Evolutionary conservation across 495 filamentous ascomycete species (phyloP), one percentile per base, ranked within the genome.

Genomic region (Gamarada debralockiae): DNA sequence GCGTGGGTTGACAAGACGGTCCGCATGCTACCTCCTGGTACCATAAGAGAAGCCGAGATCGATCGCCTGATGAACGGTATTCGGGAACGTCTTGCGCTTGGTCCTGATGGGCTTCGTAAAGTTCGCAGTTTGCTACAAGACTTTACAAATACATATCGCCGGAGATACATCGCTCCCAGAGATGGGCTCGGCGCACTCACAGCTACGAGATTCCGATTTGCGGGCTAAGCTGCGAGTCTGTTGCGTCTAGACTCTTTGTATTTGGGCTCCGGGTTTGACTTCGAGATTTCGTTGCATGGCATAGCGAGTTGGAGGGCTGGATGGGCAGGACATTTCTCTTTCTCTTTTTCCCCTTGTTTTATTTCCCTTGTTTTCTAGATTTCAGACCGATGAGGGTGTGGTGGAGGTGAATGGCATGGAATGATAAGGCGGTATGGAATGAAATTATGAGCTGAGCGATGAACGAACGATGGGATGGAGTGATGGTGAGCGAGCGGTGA

Each of bases 101-200:
- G 81, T n/a, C 90, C 92, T 57, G 65, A 73, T 4, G 70, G 70
- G 20, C 55, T 86, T n/a, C 74, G 89, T 42, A 87, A 87, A 69
- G 86, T 99, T 36, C 79, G 95, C 18, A 80, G 80, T 29, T 77
- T 96, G 3, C 76, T 99, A 31, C 95, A 97, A 75, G 89, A 99
- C 69, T 99, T 99, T 65, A 96, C 95, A 6, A 96, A 90, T 60
- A 86, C 80, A 33, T 99, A 97, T 65, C 83, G 93, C 36, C 74
- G 95, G 58, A 78, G 95, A 58, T 96, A 99, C 67, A 87, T 99
- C 12, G 92, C 92, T 18, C 92, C 92, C n/a, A 71, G 92, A 50
- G 92, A 96, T 60, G 92, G 92, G 3, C 75, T 97, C 37, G 92
- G 92, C 6, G 75, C 87, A 56, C 67, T 97, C 36, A 89, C 95